Percentiles rank a stretch among this genome's conserved stretches.
Conservation (phyloP, 2,329 filamentous ascomycete species). For the Talaromyces sp. region DNA sequence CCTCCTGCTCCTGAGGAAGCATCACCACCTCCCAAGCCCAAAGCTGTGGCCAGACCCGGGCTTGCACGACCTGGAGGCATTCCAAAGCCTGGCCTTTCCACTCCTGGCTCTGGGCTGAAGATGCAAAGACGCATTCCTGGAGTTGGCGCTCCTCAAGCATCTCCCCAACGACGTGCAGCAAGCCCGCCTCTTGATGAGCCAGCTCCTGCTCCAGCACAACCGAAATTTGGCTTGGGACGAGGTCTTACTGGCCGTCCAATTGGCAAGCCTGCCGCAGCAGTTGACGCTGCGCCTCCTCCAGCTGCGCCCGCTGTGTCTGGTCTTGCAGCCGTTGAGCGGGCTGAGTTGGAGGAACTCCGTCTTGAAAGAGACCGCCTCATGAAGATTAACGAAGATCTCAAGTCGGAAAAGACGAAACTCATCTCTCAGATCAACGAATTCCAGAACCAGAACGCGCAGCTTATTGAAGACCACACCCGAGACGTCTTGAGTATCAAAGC, state of each 20-base stretch:
- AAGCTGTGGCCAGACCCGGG: slow-evolving; percentile 33
- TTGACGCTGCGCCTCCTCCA: slow-evolving; percentile 46
- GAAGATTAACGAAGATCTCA: slow-evolving; percentile 71
- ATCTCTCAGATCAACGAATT: slow-evolving; percentile 86
- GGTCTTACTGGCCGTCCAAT: slow-evolving; percentile 83
- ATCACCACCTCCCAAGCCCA: slow-evolving; percentile 44
- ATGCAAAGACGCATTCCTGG: slow-evolving; percentile 39
- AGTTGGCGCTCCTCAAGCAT: slow-evolving; percentile 27
- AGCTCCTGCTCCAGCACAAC: slow-evolving; percentile 33
- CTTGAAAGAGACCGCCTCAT: slow-evolving; percentile 73
- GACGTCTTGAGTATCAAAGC: slow-evolving; percentile 96
- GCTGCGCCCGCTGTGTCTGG: slow-evolving; percentile 49
- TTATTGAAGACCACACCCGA: slow-evolving; percentile 95
- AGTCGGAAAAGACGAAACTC: slow-evolving; percentile 74
- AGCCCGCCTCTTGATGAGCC: slow-evolving; percentile 42
- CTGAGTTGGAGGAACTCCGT: slow-evolving; percentile 87
- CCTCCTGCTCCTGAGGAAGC: slow-evolving; percentile 52
- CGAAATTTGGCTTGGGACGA: slow-evolving; percentile 60
- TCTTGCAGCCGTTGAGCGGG: slow-evolving; percentile 72
- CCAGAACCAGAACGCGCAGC: slow-evolving; percentile 91
- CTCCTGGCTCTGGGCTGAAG: slow-evolving; percentile 39
- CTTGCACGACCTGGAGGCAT: slow-evolving; percentile 44
- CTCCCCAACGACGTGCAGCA: slow-evolving; percentile 38
- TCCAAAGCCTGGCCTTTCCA: slow-evolving; percentile 35
- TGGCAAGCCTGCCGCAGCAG: slow-evolving; percentile 53